Conservation (phyloP, 208 protist genomes). For the Angomonas ambiguus region DNA sequence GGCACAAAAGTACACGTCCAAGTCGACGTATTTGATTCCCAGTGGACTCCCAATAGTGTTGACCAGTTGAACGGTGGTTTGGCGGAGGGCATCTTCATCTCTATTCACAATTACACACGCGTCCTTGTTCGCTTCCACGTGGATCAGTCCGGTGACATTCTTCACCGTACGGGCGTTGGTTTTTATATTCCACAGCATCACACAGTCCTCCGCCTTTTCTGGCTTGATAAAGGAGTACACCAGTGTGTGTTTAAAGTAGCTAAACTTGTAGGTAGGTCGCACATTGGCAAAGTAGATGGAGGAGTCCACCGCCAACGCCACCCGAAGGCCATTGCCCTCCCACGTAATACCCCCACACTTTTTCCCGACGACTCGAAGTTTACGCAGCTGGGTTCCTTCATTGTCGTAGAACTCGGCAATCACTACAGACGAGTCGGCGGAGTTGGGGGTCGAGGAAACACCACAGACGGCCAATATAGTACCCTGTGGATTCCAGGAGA, state of each 20-base stretch:
- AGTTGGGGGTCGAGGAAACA: slow-evolving; percentile 23
- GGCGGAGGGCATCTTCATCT: slow-evolving; percentile 38
- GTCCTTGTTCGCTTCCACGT: slow-evolving; percentile 69
- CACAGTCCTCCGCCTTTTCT: slow-evolving; percentile 90
- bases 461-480: slow-evolving; percentile 91
- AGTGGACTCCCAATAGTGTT: slow-evolving; percentile 95
- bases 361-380: slow-evolving; percentile 86
- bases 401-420: slow-evolving; percentile 94
- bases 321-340: slow-evolving; percentile 92
- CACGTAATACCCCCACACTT: slow-evolving; percentile 88
- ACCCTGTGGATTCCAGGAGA: slow-evolving; percentile 94
- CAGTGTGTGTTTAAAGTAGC: slow-evolving; percentile 90
- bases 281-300: slow-evolving; percentile 97
- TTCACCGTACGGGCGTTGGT: slow-evolving; percentile 90
- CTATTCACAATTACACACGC: slow-evolving; percentile 89
- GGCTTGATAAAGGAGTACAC: slow-evolving; percentile 90
- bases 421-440: slow-evolving; percentile 26
- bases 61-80: slow-evolving; percentile 88
- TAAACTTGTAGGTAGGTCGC: slow-evolving; percentile 94
- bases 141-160: slow-evolving; percentile 82
- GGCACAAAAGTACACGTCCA: slow-evolving; percentile 82
- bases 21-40: slow-evolving; percentile 87
- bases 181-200: slow-evolving; percentile 95
- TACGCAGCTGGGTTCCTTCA: slow-evolving; percentile 88
- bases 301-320: slow-evolving; percentile 93